phyloP scores from a whole-genome alignment of 495 filamentous ascomycete species.

The Aspergillus olivimuriae region DNA sequence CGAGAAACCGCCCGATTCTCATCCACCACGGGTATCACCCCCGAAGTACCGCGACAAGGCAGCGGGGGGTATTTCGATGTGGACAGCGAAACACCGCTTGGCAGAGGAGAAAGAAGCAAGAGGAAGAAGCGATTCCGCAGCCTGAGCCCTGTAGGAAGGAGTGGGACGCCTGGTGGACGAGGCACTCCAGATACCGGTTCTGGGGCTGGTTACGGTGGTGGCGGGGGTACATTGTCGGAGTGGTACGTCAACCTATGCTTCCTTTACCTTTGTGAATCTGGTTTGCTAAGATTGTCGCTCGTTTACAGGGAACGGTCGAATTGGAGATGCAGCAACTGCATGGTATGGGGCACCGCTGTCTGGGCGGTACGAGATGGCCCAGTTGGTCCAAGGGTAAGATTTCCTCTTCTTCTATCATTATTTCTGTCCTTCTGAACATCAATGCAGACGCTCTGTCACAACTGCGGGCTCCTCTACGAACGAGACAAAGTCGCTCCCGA shows the following conservation, averaged over 20 bases:
- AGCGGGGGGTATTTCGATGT: slow-evolving; percentile 55
- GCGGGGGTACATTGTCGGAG: slow-evolving; percentile 67
- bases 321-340: slow-evolving; percentile 91
- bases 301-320: slow-evolving; percentile 60
- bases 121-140: slow-evolving; percentile 91
- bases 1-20: slow-evolving; percentile 91
- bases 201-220: slow-evolving; percentile 56
- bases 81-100: slow-evolving; percentile 63
- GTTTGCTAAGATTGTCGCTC: slow-evolving; percentile 12
- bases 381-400: slow-evolving; percentile 69
- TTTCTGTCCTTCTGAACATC: slow-evolving; percentile 6
- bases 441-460: slow-evolving; percentile 79
- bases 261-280: not conserved
- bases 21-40: slow-evolving; percentile 69
- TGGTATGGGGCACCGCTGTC: slow-evolving; percentile 78
- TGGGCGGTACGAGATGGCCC: slow-evolving; percentile 96
- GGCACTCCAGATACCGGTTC: slow-evolving; percentile 69
- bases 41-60: slow-evolving; percentile 50
- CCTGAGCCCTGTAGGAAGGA: slow-evolving; percentile 64
- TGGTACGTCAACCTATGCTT: slow-evolving; percentile 35
- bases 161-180: slow-evolving; percentile 63
- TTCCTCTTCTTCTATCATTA: not conserved
- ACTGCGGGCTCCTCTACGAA: slow-evolving; percentile 86
- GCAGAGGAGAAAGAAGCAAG: slow-evolving; percentile 81
- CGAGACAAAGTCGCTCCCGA: slow-evolving; percentile 77